These are phyloP conservation scores for Fusarium napiforme DNA, from an alignment of 2,329 filamentous ascomycete species.

Conservation along the genomic window DNA sequence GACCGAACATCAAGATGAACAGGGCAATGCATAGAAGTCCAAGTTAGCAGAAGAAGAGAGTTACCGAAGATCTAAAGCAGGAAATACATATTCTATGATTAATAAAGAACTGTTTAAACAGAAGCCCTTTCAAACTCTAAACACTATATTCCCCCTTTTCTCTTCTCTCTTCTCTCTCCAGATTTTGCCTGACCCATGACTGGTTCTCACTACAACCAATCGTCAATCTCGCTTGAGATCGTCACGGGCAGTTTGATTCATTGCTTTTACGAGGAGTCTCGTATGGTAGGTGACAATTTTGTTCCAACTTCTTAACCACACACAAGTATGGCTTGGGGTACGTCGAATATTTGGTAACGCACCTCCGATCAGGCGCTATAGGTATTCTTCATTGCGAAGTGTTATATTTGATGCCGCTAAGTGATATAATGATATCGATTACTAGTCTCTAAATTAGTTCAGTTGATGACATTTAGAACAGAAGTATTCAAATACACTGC, in stretches of 20 bases:
- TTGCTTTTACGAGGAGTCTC: too few relatives aligned
- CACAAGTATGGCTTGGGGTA: too few relatives aligned
- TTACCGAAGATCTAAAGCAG: background rate
- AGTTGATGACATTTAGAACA: too few relatives aligned
- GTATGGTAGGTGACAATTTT: too few relatives aligned
- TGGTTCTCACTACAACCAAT: background rate
- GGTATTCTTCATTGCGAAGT: fast-evolving
- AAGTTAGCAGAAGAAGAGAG: background rate
- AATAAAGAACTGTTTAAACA: too few relatives aligned
- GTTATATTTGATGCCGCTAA: fast-evolving
- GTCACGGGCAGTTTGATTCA: background rate
- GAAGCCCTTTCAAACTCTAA: fast-evolving
- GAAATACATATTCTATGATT: background rate
- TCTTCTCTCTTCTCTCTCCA: background rate
- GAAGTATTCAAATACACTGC: too few relatives aligned
- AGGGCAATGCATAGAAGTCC: background rate
- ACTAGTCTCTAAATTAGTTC: fast-evolving
- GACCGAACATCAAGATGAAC: background rate
- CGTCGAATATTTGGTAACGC: too few relatives aligned
- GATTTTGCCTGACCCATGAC: background rate
- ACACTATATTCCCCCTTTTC: background rate
- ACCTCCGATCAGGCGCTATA: too few relatives aligned
- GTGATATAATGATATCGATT: fast-evolving
- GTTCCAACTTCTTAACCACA: too few relatives aligned
- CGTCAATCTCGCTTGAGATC: background rate